Conservation (phyloP, 2,329 filamentous ascomycete species). For the Didymella segeticola region DNA sequence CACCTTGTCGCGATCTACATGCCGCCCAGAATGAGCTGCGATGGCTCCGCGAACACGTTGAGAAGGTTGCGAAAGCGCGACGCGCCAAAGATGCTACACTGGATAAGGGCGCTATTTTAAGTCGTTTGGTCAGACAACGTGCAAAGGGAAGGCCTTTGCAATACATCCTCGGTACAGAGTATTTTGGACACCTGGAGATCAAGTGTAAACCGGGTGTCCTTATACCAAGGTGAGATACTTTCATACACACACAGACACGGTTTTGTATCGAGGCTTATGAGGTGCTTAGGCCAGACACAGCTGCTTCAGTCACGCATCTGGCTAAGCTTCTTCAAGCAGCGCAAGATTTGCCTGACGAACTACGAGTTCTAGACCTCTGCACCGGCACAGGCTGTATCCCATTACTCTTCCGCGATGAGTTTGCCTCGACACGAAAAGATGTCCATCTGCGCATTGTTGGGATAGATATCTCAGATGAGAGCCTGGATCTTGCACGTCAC, state of each 20-base stretch:
- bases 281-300: constrained; percentile 54
- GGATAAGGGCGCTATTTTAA: constrained; percentile 30
- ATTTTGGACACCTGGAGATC: constrained; percentile 84
- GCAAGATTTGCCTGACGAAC: constrained; percentile 27
- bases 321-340: constrained; percentile 35
- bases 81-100: constrained; percentile 25
- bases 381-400: constrained; percentile 92
- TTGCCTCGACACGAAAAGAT: constrained; percentile 49
- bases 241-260: constrained; percentile 23
- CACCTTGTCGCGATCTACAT: constrained; percentile 66
- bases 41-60: constrained; percentile 71
- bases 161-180: constrained; percentile 87
- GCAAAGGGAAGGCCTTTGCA: constrained; percentile 79
- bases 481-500: constrained; percentile 68
- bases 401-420: constrained; percentile 72
- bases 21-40: constrained; percentile 73
- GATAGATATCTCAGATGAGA: constrained; percentile 73
- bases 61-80: constrained; percentile 31
- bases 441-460: constrained; percentile 64
- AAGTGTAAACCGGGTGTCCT: constrained; percentile 78
- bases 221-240: constrained; percentile 71
- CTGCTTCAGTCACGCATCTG: constrained; percentile 47
- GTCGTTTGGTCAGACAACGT: constrained; percentile 46
- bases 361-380: constrained; percentile 83
- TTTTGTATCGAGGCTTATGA: constrained; percentile 22